Evolutionary conservation across 1,284 basidiomycete species (phyloP).

Genomic region (Ustilago loliicola): DNA sequence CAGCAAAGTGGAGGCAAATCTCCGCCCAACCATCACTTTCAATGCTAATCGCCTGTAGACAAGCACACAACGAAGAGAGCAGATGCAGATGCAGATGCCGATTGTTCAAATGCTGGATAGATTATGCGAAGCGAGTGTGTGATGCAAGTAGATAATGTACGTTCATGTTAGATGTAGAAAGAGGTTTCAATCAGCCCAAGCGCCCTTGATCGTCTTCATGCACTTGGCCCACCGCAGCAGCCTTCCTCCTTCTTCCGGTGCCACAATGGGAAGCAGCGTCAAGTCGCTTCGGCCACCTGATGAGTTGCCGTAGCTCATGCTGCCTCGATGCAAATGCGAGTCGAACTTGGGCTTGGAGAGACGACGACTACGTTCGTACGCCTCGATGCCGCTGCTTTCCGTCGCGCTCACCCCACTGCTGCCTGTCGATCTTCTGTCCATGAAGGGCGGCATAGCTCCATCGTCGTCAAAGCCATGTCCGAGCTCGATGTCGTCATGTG

Average conservation of each 20-base stretch:
- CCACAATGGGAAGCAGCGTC: constrained; percentile 78
- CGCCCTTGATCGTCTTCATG: constrained; percentile 82
- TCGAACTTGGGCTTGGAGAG: constrained; percentile 66
- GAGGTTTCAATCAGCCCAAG: constrained; percentile 74
- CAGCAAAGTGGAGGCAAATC: constrained; percentile 18
- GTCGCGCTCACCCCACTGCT: constrained; percentile 3
- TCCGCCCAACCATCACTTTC: too few relatives aligned
- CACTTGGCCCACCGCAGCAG: constrained; percentile 81
- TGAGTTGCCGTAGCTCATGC: constrained; percentile 65
- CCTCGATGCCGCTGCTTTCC: constrained; percentile 33
- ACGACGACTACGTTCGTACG: constrained; percentile 39
- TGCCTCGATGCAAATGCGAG: constrained; percentile 46
- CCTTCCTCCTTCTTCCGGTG: constrained; percentile 84
- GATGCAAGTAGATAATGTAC: not conserved
- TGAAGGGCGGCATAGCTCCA: constrained; percentile 5
- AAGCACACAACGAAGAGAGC: not conserved
- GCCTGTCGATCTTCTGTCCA: not conserved
- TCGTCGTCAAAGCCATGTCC: constrained; percentile 28
- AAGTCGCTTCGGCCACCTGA: constrained; percentile 54
- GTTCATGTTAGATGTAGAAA: not conserved
- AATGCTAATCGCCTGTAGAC: not conserved
- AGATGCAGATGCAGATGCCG: not conserved
- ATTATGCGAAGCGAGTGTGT: constrained; percentile 3
- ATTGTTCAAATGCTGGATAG: constrained; percentile 1
- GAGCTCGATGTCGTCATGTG: constrained; percentile 44